Evolutionary conservation across 2,329 filamentous ascomycete species (phyloP), one percentile per base, ranked within the genome.

Genomic region (Colletotrichum sojae): DNA sequence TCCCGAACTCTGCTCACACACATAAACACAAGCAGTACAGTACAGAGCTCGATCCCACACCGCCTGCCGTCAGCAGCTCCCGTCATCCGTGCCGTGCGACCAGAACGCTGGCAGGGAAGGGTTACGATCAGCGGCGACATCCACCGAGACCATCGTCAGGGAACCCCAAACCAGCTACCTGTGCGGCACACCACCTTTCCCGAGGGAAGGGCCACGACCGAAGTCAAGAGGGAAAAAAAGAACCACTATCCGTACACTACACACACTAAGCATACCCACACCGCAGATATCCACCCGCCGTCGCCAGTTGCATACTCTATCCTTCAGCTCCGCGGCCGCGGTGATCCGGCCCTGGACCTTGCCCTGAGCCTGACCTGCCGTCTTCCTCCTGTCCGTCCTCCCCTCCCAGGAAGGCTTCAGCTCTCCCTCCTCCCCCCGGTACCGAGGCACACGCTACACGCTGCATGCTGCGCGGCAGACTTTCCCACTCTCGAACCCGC

Each of bases 301-400:
- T 49, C 20, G n/a, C 20, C 16, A 18, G 18, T 52, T 36, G 18
- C 48, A 52, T 20, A 25, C 18, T 52, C 48, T n/a, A 43, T 43
- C 13, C 22, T 63, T 69, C 67, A 69, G 55, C 67, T 61, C 62
- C 62, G 62, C 66, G 66, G 66, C 55, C 55, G 66, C 55, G 55
- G 67, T 46, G 12, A 61, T 56, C 20, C 56, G 55, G 67, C 62
- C 67, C 67, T 69, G 55, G 49, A 69, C 67, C 67, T 66, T 60
- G 65, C 45, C 20, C 20, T 36, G 43, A 20, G 22, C 45, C 27
- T 40, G 49, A 52, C 49, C 27, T 52, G 31, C 45, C 48, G 20
- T 43, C 22, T 52, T 20, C 59, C 45, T 43, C 43, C 51, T 27
- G 13, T 13, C 22, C 22, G 22, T 25, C 22, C 22, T 25, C 22